Conservation (phyloP, 371 early-diverging fungal species). For the Mortierella sp. region DNA sequence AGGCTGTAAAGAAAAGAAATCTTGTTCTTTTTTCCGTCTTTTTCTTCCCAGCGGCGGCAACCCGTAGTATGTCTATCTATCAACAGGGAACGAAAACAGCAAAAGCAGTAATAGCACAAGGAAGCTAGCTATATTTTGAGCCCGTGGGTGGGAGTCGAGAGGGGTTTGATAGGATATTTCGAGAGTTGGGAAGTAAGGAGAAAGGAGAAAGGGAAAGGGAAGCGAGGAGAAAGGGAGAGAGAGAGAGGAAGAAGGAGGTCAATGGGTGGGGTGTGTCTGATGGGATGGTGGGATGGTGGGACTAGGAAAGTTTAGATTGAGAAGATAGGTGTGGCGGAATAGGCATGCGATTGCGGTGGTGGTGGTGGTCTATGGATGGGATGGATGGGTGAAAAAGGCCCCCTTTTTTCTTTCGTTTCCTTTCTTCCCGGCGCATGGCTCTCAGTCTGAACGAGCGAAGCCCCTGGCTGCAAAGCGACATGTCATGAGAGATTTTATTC, state of each 20-base stretch:
- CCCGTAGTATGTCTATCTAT: too few species aligned
- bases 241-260: neutral
- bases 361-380: neutral
- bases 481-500: too few species aligned
- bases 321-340: neutral
- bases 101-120: too few species aligned
- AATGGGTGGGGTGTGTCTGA: neutral
- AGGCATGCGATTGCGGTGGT: neutral
- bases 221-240: neutral
- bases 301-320: neutral
- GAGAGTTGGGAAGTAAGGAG: neutral
- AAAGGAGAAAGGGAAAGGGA: neutral
- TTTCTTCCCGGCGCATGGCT: conserved; percentile 1
- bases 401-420: neutral
- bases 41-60: neutral
- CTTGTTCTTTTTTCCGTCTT: neutral
- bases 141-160: neutral
- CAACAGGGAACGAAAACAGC: too few species aligned
- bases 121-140: neutral
- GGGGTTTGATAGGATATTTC: neutral
- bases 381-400: neutral
- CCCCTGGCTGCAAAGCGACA: neutral
- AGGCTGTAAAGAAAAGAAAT: neutral
- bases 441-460: neutral
- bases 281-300: neutral